Conservation (phyloP, 805 yeast genomes). For the Candida chilensis region DNA sequence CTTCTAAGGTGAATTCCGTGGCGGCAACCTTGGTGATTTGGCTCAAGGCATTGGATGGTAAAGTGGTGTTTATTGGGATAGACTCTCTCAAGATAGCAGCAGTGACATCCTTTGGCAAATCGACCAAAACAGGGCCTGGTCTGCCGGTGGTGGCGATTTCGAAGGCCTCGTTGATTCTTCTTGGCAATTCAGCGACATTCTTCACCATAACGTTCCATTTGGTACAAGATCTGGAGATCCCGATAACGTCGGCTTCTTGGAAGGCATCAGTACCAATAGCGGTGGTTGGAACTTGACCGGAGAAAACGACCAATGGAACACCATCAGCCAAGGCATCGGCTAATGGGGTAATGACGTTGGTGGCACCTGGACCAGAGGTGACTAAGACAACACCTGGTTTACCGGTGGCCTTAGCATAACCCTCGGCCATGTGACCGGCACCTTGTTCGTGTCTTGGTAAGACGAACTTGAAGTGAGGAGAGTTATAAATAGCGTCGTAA, state of each 20-base stretch:
- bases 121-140: conserved; percentile 98
- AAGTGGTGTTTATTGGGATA: conserved; percentile 71
- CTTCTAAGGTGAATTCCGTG: conserved; percentile 65
- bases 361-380: conserved; percentile 99
- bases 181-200: conserved; percentile 86
- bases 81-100: conserved; percentile 82
- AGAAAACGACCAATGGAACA: conserved; percentile 91
- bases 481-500: conserved; percentile 92
- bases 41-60: conserved; percentile 65
- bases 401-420: conserved; percentile 92
- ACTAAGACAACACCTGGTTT: conserved; percentile 97
- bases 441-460: conserved; percentile 98
- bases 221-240: conserved; percentile 94
- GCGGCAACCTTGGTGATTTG: conserved; percentile 63
- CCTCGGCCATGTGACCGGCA: conserved; percentile 99
- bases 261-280: conserved; percentile 98
- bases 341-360: conserved; percentile 97
- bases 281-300: conserved; percentile 94
- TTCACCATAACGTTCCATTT: conserved; percentile 99
- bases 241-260: conserved; percentile 98
- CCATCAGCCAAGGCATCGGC: conserved; percentile 98
- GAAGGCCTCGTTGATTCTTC: conserved; percentile 94
- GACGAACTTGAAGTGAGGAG: conserved; percentile 80
- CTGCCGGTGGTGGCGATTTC: conserved; percentile 94
- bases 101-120: conserved; percentile 96